phyloP scores from a whole-genome alignment of 257 asterid species.

The Primulina tabacum region DNA sequence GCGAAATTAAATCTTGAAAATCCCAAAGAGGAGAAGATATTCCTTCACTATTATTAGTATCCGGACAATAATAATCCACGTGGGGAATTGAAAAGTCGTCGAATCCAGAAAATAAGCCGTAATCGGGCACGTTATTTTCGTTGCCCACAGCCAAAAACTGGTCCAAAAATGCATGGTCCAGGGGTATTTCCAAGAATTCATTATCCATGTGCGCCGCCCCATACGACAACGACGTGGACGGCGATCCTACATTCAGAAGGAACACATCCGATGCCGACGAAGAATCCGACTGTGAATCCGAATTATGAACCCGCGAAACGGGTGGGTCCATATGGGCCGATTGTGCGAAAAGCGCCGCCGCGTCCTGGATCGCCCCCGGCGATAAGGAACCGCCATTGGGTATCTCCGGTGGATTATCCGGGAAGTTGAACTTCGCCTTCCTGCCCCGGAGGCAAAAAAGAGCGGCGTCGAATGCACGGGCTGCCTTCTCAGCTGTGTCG shows the following conservation, averaged over 20 bases:
- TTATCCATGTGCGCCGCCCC: conserved; percentile 17
- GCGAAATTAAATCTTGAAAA: conserved; percentile 1
- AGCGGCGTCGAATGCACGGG: conserved; percentile 29
- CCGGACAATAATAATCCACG: not conserved
- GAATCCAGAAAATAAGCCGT: conserved; percentile 39
- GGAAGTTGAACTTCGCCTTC: conserved; percentile 25
- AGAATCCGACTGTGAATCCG: not conserved
- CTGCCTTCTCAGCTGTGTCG: conserved; percentile 30
- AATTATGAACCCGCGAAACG: not conserved
- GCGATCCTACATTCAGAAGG: no score
- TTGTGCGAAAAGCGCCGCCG: conserved; percentile 19
- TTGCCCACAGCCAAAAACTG: conserved; percentile 11
- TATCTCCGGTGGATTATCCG: conserved; percentile 21
- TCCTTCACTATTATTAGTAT: not conserved
- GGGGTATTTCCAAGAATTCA: conserved; percentile 33
- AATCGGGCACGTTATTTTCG: conserved; percentile 22
- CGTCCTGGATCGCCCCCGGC: conserved; percentile 25
- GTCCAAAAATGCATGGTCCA: conserved; percentile 32
- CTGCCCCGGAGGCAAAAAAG: conserved; percentile 30
- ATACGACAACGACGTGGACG: no score
- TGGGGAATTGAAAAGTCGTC: conserved; percentile 31
- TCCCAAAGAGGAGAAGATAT: conserved; percentile 22
- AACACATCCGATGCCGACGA: conserved; percentile 26
- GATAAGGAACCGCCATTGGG: conserved; percentile 6
- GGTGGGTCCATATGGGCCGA: not conserved